A percentile compares a stretch with the other conserved stretches of the same genome.
Conservation (phyloP, 768 basidiomycete species). For the Rubroboletus satanas region DNA sequence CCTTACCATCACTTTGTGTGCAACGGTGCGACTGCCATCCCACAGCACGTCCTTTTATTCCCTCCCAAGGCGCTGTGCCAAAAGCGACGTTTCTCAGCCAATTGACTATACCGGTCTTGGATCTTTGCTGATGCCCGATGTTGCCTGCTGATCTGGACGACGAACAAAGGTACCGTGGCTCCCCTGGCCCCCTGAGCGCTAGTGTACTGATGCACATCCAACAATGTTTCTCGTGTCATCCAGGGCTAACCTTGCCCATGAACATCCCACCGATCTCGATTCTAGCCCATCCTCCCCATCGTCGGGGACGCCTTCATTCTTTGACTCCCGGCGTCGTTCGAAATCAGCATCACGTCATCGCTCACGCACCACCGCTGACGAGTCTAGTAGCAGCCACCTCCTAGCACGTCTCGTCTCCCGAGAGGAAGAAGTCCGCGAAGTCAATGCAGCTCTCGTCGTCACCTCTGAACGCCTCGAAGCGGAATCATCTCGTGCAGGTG, state of each 20-base stretch:
- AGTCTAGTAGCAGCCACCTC: conserved; percentile 28
- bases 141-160: conserved; percentile 27
- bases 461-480: conserved; percentile 35
- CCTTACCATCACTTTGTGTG: conserved; percentile 2
- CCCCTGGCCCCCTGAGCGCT: background rate
- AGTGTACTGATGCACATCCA: background rate
- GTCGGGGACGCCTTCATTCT: conserved; percentile 16
- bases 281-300: conserved; percentile 28
- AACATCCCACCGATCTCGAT: conserved; percentile 30
- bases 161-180: conserved; percentile 24
- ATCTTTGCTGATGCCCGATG: conserved; percentile 23
- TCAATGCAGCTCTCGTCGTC: conserved; percentile 26
- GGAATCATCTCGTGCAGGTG: conserved; percentile 41
- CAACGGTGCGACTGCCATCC: background rate
- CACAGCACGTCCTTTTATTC: background rate
- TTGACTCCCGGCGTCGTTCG: conserved; percentile 18
- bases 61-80: conserved; percentile 3
- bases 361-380: conserved; percentile 26
- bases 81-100: background rate
- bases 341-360: conserved; percentile 28
- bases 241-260: conserved; percentile 26
- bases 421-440: conserved; percentile 32
- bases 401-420: conserved; percentile 28
- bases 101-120: conserved; percentile 1
- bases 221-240: background rate